These are phyloP conservation scores for Gardenia jasminoides DNA, from an alignment of 257 asterid genomes.

Conservation along the genomic window DNA sequence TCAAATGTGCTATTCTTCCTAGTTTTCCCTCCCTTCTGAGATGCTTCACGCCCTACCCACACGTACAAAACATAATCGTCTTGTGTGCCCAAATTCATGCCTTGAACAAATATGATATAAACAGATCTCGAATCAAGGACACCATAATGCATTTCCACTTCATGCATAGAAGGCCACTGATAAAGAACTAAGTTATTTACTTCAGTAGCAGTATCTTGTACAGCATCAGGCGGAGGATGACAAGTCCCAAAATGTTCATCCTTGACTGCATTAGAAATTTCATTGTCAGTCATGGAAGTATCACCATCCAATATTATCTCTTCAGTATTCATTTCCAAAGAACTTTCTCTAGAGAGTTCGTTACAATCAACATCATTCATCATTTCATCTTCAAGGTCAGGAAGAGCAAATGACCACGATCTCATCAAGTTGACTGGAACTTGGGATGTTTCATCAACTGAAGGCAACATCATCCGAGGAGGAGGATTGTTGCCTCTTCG, in stretches of 20 bases:
- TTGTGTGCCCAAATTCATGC: conserved; percentile 18
- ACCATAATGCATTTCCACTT: conserved; percentile 29
- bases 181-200: conserved; percentile 33
- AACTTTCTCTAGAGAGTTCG: conserved; percentile 17
- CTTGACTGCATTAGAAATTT: conserved; percentile 23
- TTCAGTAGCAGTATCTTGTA: conserved; percentile 20
- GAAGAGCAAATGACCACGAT: conserved; percentile 35
- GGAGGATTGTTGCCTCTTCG: conserved; percentile 47
- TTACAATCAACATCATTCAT: conserved; percentile 34
- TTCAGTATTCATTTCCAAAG: conserved; percentile 32
- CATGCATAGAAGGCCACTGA: conserved; percentile 49
- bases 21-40: conserved; percentile 26
- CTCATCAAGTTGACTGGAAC: conserved; percentile 40
- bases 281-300: conserved; percentile 23
- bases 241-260: conserved; percentile 29
- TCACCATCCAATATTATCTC: conserved; percentile 40
- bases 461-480: conserved; percentile 47
- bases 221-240: conserved; percentile 18
- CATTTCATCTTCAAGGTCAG: conserved; percentile 39
- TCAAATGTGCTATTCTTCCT: conserved; percentile 24
- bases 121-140: conserved; percentile 39
- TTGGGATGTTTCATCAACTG: conserved; percentile 51
- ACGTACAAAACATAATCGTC: conserved; percentile 32
- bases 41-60: conserved; percentile 46
- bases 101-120: conserved; percentile 37